Percentiles rank a stretch among this genome's conserved stretches.
Conservation (phyloP, 164 flowering plant species). For the Piper betle region DNA sequence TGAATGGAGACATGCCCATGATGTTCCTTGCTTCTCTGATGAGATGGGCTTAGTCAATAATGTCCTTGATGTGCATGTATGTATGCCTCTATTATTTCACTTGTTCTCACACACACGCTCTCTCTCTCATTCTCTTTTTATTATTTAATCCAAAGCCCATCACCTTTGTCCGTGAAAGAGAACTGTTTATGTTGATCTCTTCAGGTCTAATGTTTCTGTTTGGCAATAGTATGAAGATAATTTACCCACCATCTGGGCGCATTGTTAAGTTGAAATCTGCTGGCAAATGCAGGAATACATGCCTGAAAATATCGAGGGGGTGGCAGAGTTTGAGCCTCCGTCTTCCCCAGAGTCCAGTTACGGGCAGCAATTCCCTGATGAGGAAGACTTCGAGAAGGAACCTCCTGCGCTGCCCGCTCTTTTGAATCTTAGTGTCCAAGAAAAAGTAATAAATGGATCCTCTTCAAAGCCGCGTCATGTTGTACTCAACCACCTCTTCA, state of each 20-base stretch:
- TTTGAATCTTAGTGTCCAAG: constrained; percentile 51
- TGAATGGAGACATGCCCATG: constrained; percentile 64
- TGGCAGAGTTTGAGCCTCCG: constrained; percentile 70
- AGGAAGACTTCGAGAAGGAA: constrained; percentile 77
- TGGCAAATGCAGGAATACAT: constrained; percentile 45
- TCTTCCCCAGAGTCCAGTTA: constrained; percentile 74
- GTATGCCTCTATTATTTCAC: constrained; percentile 7
- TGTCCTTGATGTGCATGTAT: constrained; percentile 78
- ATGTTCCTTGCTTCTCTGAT: constrained; percentile 58
- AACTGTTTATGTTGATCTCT: neutral
- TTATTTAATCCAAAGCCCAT: too few species aligned
- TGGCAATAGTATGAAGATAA: neutral
- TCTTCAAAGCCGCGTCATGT: constrained; percentile 68
- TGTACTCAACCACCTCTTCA: constrained; percentile 80
- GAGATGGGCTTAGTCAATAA: constrained; percentile 52
- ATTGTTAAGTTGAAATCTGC: neutral
- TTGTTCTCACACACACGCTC: neutral
- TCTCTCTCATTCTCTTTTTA: too few species aligned
- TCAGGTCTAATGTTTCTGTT: neutral
- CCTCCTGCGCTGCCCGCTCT: constrained; percentile 59
- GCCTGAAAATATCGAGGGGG: constrained; percentile 61
- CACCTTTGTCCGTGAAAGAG: neutral
- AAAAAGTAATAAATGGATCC: constrained; percentile 23
- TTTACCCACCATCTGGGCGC: neutral
- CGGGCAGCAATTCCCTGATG: constrained; percentile 36